Evolutionary conservation across 2,329 filamentous ascomycete genomes (phyloP).

Genomic region (Colletotrichum endophyticum): DNA sequence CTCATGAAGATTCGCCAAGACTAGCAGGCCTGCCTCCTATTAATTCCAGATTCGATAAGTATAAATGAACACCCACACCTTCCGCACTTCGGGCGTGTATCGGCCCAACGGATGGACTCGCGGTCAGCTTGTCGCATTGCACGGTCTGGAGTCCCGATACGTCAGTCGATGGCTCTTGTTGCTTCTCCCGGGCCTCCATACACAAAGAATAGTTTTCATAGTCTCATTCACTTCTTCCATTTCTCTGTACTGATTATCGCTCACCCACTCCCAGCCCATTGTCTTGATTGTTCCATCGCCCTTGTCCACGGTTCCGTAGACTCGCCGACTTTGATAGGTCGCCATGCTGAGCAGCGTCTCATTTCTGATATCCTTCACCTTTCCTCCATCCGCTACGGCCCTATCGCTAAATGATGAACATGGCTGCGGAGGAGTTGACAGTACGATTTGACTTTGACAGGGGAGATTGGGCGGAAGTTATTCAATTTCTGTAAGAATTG

Average conservation of each 20-base stretch:
- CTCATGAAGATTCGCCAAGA: neutral
- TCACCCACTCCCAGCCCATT: neutral
- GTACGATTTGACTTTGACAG: neutral
- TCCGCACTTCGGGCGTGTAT: neutral
- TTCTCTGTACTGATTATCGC: neutral
- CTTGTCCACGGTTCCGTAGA: neutral
- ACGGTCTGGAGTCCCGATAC: neutral
- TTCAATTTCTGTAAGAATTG: neutral
- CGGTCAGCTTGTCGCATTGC: neutral
- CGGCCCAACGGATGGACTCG: neutral
- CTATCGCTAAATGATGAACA: neutral
- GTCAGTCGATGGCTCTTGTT: neutral
- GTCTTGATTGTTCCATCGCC: neutral
- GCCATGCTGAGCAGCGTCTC: neutral
- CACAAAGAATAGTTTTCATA: too few species aligned
- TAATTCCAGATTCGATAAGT: too few species aligned
- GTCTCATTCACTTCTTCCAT: neutral
- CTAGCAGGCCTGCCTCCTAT: neutral
- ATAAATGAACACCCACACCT: neutral
- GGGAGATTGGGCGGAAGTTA: neutral
- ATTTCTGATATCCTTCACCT: rapidly evolving
- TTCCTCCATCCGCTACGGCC: neutral
- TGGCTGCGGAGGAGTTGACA: neutral
- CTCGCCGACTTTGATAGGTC: neutral
- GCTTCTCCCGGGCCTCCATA: rapidly evolving